A percentile compares a stretch with the other conserved stretches of the same genome.
Conservation (phyloP, 805 yeast genomes). For the Pichia occidentalis region DNA sequence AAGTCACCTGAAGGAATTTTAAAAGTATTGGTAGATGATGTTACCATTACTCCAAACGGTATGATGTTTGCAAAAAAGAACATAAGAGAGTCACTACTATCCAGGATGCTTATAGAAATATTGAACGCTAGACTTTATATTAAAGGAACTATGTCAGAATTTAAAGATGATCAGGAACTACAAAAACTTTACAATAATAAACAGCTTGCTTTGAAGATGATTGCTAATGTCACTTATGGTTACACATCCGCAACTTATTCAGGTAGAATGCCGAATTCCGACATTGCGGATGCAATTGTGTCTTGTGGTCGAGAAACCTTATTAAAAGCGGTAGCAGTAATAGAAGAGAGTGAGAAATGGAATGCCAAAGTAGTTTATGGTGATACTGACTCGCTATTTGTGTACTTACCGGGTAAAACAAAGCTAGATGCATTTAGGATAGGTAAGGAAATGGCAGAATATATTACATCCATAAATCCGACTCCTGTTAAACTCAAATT, state of each 20-base stretch:
- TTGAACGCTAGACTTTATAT: conserved; percentile 74
- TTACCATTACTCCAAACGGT: conserved; percentile 83
- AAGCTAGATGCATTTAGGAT: conserved; percentile 68
- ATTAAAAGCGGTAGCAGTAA: conserved; percentile 58
- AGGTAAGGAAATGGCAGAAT: conserved; percentile 64
- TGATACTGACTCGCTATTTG: conserved; percentile 92
- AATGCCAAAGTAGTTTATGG: conserved; percentile 95
- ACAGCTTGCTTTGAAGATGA: conserved; percentile 80
- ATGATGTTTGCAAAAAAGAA: conserved; percentile 61
- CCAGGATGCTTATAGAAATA: conserved; percentile 80
- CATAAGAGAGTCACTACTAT: conserved; percentile 64
- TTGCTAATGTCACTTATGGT: conserved; percentile 95
- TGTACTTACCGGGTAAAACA: conserved; percentile 78
- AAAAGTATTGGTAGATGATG: conserved; percentile 43
- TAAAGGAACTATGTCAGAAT: conserved; percentile 61
- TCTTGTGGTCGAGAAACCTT: conserved; percentile 84
- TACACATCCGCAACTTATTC: conserved; percentile 92
- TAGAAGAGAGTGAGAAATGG: conserved; percentile 56
- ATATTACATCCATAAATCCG: conserved; percentile 62
- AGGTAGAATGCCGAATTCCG: conserved; percentile 96
- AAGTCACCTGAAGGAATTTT: conserved; percentile 53
- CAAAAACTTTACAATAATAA: conserved; percentile 59
- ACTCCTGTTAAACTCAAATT: conserved; percentile 78
- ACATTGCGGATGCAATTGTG: conserved; percentile 91
- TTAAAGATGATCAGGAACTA: conserved; percentile 42